These are phyloP conservation scores for Picocystis salinarum DNA, from an alignment of 139 green algal genomes.

Conservation along the genomic window DNA sequence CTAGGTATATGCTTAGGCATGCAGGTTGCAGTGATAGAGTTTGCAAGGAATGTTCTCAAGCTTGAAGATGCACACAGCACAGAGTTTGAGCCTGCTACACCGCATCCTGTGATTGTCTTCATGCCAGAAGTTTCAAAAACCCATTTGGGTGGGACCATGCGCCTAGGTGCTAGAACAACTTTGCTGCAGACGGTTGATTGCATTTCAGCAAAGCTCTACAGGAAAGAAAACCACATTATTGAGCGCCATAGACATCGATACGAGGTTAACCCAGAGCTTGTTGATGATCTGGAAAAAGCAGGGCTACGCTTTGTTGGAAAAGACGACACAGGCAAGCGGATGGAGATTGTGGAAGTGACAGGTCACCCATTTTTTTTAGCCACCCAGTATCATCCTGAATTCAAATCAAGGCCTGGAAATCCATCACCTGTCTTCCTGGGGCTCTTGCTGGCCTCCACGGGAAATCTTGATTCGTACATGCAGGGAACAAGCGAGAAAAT, in stretches of 20 bases:
- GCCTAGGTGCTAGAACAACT: conserved; percentile 69
- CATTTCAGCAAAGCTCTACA: conserved; percentile 81
- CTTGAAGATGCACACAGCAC: conserved; percentile 62
- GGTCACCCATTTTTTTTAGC: conserved; percentile 79
- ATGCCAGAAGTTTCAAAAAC: conserved; percentile 87
- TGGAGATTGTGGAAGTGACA: conserved; percentile 91
- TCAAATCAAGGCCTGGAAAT: conserved; percentile 58
- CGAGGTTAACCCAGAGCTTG: conserved; percentile 86
- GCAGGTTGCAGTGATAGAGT: conserved; percentile 96
- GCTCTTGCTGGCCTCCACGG: conserved; percentile 51
- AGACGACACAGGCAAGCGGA: conserved; percentile 76
- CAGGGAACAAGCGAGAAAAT: too few relatives aligned
- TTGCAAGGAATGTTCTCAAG: conserved; percentile 74
- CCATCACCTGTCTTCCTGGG: conserved; percentile 72
- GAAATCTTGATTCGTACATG: conserved; percentile 21
- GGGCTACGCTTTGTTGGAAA: conserved; percentile 79
- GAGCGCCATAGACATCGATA: conserved; percentile 93
- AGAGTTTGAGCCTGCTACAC: conserved; percentile 65
- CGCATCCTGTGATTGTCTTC: conserved; percentile 79
- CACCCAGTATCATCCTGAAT: conserved; percentile 79
- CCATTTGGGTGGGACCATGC: conserved; percentile 93
- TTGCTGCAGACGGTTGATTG: conserved; percentile 76
- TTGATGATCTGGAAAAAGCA: conserved; percentile 57
- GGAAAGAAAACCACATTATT: conserved; percentile 56
- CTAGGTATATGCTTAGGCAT: conserved; percentile 98